phyloP scores from a whole-genome alignment of 768 basidiomycete genomes.

The Multifurca ochricompacta region DNA sequence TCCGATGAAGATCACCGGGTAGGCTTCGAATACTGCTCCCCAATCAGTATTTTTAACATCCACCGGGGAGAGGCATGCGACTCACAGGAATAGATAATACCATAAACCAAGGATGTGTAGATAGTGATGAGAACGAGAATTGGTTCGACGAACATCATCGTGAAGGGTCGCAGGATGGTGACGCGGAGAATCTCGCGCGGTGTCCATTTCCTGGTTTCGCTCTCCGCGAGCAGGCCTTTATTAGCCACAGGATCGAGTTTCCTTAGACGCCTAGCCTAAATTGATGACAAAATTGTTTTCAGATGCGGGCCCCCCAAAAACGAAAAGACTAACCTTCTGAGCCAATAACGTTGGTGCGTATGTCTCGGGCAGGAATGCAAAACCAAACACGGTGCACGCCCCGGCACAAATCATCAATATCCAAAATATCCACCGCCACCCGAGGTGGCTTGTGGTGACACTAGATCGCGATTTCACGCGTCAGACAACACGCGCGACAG shows the following conservation, averaged over 20 bases:
- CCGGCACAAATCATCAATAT: conserved; percentile 22
- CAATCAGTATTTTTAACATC: background rate
- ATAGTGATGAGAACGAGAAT: conserved; percentile 9
- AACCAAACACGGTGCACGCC: conserved; percentile 4
- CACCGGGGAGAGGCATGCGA: background rate
- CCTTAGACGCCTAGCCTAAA: background rate
- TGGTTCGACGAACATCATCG: conserved; percentile 27
- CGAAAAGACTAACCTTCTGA: conserved; percentile 1
- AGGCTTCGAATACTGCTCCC: background rate
- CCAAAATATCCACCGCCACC: conserved; percentile 25
- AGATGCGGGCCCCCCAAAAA: background rate
- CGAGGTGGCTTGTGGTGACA: conserved; percentile 6
- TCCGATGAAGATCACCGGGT: conserved; percentile 10
- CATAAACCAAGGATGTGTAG: conserved; percentile 8
- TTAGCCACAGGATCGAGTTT: background rate
- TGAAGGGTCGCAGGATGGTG: conserved; percentile 26
- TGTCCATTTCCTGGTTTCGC: background rate
- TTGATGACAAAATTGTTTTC: background rate
- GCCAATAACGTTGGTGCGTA: conserved; percentile 16
- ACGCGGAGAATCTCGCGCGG: conserved; percentile 20
- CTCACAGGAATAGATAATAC: conserved; percentile 1
- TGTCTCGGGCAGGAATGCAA: conserved; percentile 23
- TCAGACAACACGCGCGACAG: too few species aligned
- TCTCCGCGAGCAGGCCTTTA: background rate
- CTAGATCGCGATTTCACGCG: background rate